phyloP scores from a whole-genome alignment of 306 rosid genomes.

The Vicia villosa region DNA sequence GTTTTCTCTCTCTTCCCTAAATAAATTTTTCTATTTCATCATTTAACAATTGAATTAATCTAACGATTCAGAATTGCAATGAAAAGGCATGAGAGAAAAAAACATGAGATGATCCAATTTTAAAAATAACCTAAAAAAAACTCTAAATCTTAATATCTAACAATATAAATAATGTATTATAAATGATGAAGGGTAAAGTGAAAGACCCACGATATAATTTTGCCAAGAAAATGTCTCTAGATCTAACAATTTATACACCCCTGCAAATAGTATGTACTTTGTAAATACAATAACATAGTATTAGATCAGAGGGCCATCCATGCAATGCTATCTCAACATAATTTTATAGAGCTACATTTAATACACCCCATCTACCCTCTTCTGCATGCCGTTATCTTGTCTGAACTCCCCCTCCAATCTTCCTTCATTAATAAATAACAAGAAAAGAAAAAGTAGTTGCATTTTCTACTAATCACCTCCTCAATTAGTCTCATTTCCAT shows the following conservation, averaged over 20 bases:
- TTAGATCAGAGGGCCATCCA: conserved; percentile 32
- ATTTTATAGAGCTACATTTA: conserved; percentile 41
- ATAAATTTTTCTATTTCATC: too few species aligned
- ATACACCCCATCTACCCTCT: conserved; percentile 50
- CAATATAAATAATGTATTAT: too few species aligned
- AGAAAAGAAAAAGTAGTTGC: conserved; percentile 43
- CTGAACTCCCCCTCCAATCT: conserved; percentile 48
- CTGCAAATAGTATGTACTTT: background rate
- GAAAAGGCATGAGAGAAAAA: too few species aligned
- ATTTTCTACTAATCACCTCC: conserved; percentile 22
- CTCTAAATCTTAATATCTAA: too few species aligned
- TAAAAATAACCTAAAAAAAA: too few species aligned
- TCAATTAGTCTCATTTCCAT: conserved; percentile 30
- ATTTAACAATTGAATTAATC: too few species aligned
- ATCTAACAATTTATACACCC: background rate
- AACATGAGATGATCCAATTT: too few species aligned
- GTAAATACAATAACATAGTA: background rate
- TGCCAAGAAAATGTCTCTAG: background rate
- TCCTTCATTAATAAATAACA: conserved; percentile 45
- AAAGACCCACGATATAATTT: too few species aligned
- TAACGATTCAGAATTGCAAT: too few species aligned
- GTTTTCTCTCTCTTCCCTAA: too few species aligned
- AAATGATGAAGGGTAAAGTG: too few species aligned
- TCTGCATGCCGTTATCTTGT: conserved; percentile 43
- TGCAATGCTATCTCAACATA: conserved; percentile 26